Evolutionary conservation across 306 rosid species (phyloP).

Genomic region (Vigna mungo): DNA sequence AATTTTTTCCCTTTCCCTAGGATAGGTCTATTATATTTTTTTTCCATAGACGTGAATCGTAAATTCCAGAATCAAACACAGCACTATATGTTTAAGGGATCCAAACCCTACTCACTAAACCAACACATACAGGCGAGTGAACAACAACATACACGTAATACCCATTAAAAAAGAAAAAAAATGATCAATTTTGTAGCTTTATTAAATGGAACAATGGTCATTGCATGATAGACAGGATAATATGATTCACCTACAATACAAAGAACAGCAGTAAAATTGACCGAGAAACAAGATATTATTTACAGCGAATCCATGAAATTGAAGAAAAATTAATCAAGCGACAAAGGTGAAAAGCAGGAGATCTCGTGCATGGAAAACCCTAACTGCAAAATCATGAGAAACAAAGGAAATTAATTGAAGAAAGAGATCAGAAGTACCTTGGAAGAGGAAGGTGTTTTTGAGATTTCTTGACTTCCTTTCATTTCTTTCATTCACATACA

Average conservation of each 20-base stretch:
- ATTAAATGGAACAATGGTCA: background rate
- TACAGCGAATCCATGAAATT: constrained; percentile 11
- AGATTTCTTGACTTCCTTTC: constrained; percentile 31
- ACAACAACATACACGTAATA: background rate
- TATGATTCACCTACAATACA: constrained; percentile 25
- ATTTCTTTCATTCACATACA: constrained; percentile 10
- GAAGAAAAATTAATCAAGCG: background rate
- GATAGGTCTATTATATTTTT: background rate
- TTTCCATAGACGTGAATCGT: background rate
- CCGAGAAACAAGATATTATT: background rate
- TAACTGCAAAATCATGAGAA: background rate
- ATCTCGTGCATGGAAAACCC: constrained; percentile 29
- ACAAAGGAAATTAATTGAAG: background rate
- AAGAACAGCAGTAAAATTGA: background rate
- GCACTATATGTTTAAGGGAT: background rate
- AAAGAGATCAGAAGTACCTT: constrained; percentile 26
- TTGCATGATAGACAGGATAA: background rate
- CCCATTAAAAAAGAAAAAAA: too few relatives aligned
- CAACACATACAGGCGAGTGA: background rate
- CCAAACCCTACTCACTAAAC: background rate
- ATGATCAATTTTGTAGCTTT: background rate
- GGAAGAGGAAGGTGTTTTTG: constrained; percentile 32
- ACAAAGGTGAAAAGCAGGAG: background rate
- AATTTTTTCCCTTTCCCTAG: background rate
- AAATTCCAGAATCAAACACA: background rate